Base-by-base conservation (phyloP, 805 yeast species). In the Starmerella gropengiesseri region DNA sequence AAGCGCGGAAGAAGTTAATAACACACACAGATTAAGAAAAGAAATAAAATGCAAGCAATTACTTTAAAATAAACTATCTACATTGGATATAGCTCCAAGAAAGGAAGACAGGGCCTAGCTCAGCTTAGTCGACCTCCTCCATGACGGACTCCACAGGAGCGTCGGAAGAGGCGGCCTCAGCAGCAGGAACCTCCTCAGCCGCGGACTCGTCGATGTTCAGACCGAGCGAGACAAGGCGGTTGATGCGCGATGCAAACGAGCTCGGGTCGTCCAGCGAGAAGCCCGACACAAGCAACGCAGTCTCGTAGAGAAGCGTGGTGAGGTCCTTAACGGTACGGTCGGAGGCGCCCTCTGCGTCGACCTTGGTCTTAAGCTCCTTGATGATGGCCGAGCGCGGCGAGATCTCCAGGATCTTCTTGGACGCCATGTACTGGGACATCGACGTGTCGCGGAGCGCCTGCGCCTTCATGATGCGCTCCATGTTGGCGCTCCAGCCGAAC, bases 381-480 rank as follows among this genome's bases (percentile, higher is more conserved):
- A 91, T 89, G 66, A 91, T 91, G 53, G 94, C 69, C 54, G 96
- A 87, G 68, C 76, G 81, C 71, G 99, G 96, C 60, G 97, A 89
- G 57, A 91, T 86, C 77, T 91, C 99, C 61, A 91, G 85, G 63
- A 91, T 91, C 81, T 91, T 91, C 86, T 91, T 91, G 44, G 98
- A 91, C 37, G 97, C 81, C 99, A 91, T 91, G 91, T 91, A 91
- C 51, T 95, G 78, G 31, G 97, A 86, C 98, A 91, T 91, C 58
- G 94, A 76, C 59, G 94, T 83, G 69, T 91, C 98, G 75, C 97
- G 86, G 62, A 91, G 74, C 59, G 99, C 98, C 76, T 91, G 99
- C 51, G 98, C 98, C 77, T 91, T 91, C 99, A 91, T 91, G 77
- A 91, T 91, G 81, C 98, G 89, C 77, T 91, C 99, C 98, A 91